phyloP scores from a whole-genome alignment of 306 rosid genomes.

The Cucurbita ficifolia region DNA sequence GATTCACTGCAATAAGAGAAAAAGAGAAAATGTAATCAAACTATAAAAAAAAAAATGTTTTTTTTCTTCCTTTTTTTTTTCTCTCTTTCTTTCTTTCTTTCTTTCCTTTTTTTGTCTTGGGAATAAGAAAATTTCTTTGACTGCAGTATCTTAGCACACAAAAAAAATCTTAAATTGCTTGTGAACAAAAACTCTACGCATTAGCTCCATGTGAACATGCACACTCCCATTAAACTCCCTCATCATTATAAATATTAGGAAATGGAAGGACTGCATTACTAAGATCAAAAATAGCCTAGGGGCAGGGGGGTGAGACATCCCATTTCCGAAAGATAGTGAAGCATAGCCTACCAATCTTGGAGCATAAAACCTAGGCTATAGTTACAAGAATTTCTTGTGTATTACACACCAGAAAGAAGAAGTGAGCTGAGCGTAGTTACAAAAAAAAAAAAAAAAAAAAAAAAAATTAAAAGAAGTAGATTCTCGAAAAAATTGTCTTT shows the following conservation, averaged over 20 bases:
- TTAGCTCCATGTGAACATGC: neutral
- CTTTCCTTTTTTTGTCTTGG: neutral
- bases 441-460: no score
- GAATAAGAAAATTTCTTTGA: neutral
- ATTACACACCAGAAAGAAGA: no score
- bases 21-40: neutral
- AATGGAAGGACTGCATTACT: neutral
- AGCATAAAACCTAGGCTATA: no score
- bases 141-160: neutral
- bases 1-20: constrained; percentile 51
- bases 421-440: no score
- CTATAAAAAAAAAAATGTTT: neutral
- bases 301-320: neutral
- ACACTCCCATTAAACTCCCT: neutral
- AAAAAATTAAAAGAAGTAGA: no score
- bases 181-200: neutral
- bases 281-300: neutral
- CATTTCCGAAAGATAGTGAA: no score
- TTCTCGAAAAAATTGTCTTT: no score
- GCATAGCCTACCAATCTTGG: no score
- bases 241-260: neutral
- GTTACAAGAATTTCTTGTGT: no score
- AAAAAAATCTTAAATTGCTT: neutral
- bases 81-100: neutral
- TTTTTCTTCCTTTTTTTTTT: no score